Percentiles rank a stretch among this genome's conserved stretches.
phyloP scores from a whole-genome alignment of 192 early-diverging fungal genomes.

The Ramicandelaber brevisporus region DNA sequence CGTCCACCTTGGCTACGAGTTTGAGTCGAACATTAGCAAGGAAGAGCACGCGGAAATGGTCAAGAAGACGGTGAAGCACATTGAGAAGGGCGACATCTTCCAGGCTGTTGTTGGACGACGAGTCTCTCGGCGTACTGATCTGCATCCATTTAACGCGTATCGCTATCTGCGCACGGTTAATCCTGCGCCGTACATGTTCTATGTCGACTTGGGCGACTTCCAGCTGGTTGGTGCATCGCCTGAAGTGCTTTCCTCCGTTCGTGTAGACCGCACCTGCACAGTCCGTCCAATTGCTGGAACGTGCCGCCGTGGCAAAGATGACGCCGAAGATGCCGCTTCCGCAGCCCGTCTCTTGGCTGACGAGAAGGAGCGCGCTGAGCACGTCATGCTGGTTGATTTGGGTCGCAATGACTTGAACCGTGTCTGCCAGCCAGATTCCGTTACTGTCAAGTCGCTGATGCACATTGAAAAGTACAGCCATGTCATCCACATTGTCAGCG shows the following conservation, averaged over 20 bases:
- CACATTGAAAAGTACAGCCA: slow-evolving; percentile 88
- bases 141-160: slow-evolving; percentile 98
- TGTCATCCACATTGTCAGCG: slow-evolving; percentile 99
- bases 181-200: slow-evolving; percentile 99
- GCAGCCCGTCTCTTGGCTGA: slow-evolving; percentile 73
- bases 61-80: slow-evolving; percentile 60
- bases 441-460: slow-evolving; percentile 92
- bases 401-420: slow-evolving; percentile 97
- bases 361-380: slow-evolving; percentile 91
- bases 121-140: slow-evolving; percentile 51
- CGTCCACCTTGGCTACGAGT: slow-evolving; percentile 32
- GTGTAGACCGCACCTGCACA: slow-evolving; percentile 45
- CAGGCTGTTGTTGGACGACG: slow-evolving; percentile 93
- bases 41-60: slow-evolving; percentile 82
- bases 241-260: slow-evolving; percentile 89
- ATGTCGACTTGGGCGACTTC: slow-evolving; percentile 79
- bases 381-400: slow-evolving; percentile 98
- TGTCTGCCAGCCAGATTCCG: slow-evolving; percentile 75
- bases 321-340: slow-evolving; percentile 69
- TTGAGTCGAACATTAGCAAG: slow-evolving; percentile 74
- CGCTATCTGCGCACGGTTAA: slow-evolving; percentile 81
- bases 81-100: slow-evolving; percentile 89
- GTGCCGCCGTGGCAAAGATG: slow-evolving; percentile 61
- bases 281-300: slow-evolving; percentile 98
- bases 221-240: slow-evolving; percentile 94